Percentiles rank a stretch among this genome's conserved stretches.
These are phyloP conservation scores for Stentor coeruleus DNA, from an alignment of 73 alveolate species.

Conservation along the genomic window DNA sequence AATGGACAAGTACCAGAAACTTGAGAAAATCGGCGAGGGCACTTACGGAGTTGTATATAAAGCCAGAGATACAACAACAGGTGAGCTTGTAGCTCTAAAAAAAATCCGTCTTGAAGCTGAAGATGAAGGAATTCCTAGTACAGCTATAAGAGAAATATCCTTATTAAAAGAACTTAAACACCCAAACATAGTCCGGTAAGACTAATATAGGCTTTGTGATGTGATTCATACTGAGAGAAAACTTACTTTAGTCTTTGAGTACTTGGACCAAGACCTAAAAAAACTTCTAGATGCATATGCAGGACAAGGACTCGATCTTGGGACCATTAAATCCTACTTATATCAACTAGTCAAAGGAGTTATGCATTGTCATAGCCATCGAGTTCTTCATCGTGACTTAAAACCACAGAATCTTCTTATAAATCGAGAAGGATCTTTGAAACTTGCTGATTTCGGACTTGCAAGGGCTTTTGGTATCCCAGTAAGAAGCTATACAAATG, in stretches of 20 bases:
- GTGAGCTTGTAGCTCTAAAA: conserved; percentile 80
- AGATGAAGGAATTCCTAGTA: conserved; percentile 91
- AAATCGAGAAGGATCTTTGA: not conserved
- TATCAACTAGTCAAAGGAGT: conserved; percentile 47
- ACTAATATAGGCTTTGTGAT: conserved; percentile 45
- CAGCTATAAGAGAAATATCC: conserved; percentile 91
- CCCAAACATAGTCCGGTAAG: conserved; percentile 85
- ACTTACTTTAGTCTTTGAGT: conserved; percentile 62
- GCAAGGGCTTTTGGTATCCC: conserved; percentile 48
- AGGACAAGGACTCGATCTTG: too few relatives aligned
- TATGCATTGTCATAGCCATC: not conserved
- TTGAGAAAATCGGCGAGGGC: conserved; percentile 88
- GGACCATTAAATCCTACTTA: conserved; percentile 38
- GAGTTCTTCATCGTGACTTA: not conserved
- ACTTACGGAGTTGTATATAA: conserved; percentile 88
- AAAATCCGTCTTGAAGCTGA: conserved; percentile 87
- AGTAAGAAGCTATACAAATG: conserved; percentile 69
- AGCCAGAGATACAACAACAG: conserved; percentile 66
- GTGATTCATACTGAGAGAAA: conserved; percentile 61
- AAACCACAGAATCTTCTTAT: not conserved
- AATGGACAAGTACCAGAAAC: conserved; percentile 76
- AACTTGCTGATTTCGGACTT: not conserved
- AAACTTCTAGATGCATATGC: conserved; percentile 71
- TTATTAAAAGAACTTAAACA: conserved; percentile 79
- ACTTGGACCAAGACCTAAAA: conserved; percentile 61